Conservation (phyloP, 2,329 filamentous ascomycete species). For the Colletotrichum tropicicola region DNA sequence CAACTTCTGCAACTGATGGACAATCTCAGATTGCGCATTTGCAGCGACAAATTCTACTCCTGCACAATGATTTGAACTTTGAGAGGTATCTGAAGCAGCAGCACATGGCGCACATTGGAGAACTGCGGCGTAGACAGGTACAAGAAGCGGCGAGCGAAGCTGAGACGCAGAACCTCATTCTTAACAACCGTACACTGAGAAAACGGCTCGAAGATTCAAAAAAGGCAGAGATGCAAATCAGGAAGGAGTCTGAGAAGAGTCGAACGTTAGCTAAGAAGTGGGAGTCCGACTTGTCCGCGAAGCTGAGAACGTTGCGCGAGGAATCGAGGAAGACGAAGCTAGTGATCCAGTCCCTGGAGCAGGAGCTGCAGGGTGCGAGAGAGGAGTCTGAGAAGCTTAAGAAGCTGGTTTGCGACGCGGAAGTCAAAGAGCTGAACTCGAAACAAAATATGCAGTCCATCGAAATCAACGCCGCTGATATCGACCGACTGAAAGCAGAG, state of each 20-base stretch:
- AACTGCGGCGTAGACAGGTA: conserved; percentile 78
- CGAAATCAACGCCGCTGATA: conserved; percentile 67
- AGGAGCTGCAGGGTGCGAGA: conserved; percentile 65
- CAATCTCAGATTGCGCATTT: conserved; percentile 62
- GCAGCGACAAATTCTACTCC: conserved; percentile 76
- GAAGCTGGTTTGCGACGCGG: conserved; percentile 71
- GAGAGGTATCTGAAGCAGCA: conserved; percentile 87
- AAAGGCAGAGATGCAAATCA: conserved; percentile 73
- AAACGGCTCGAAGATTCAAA: conserved; percentile 78
- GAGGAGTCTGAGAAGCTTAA: conserved; percentile 72
- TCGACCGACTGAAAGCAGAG: conserved; percentile 67
- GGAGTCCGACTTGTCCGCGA: conserved; percentile 75
- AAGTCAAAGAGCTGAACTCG: conserved; percentile 72
- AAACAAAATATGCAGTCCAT: conserved; percentile 72
- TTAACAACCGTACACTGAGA: conserved; percentile 78
- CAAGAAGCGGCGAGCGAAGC: conserved; percentile 82
- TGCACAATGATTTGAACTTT: conserved; percentile 84
- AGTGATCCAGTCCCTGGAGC: conserved; percentile 65
- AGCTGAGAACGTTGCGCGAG: conserved; percentile 72
- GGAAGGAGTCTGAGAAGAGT: conserved; percentile 77
- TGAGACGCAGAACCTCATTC: conserved; percentile 82
- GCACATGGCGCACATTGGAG: conserved; percentile 83
- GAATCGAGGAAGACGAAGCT: conserved; percentile 72
- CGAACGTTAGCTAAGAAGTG: conserved; percentile 80
- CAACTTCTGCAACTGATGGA: conserved; percentile 36